Conservation (phyloP, 2,329 filamentous ascomycete genomes). For the Fusarium sulawesiense region DNA sequence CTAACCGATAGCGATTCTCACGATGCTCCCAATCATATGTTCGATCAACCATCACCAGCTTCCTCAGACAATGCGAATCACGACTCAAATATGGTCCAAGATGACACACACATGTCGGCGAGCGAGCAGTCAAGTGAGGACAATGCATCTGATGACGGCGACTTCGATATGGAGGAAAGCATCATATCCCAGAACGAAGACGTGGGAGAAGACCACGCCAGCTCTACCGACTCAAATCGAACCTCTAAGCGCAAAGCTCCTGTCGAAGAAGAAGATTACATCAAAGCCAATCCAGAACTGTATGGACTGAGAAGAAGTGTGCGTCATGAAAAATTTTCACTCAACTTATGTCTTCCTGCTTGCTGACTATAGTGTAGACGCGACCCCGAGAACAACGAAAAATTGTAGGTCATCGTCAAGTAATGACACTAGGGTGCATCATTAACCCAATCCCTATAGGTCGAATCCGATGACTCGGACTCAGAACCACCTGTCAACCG, state of each 20-base stretch:
- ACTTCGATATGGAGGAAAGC: conserved; percentile 80
- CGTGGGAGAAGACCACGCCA: conserved; percentile 67
- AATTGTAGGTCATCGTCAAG: conserved; percentile 58
- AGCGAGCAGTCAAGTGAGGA: conserved; percentile 62
- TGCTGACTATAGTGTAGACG: conserved; percentile 56
- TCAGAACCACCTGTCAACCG: conserved; percentile 71
- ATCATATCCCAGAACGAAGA: conserved; percentile 59
- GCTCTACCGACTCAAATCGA: conserved; percentile 76
- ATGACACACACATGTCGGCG: conserved; percentile 57
- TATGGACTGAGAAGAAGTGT: conserved; percentile 96
- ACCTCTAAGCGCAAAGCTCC: conserved; percentile 78
- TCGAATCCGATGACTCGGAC: conserved; percentile 72
- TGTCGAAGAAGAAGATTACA: conserved; percentile 82
- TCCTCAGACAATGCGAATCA: conserved; percentile 58
- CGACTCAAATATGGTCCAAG: conserved; percentile 54
- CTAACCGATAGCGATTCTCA: conserved; percentile 77
- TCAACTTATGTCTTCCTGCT: conserved; percentile 41
- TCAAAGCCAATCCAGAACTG: conserved; percentile 90
- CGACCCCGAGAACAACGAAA: conserved; percentile 69
- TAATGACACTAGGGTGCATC: neutral
- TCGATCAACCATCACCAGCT: conserved; percentile 59
- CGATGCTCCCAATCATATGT: conserved; percentile 71
- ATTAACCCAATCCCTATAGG: conserved; percentile 49
- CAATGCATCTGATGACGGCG: conserved; percentile 73
- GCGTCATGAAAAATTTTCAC: conserved; percentile 56